Conservation (phyloP, 495 filamentous ascomycete species). For the Penicillium desertorum region DNA sequence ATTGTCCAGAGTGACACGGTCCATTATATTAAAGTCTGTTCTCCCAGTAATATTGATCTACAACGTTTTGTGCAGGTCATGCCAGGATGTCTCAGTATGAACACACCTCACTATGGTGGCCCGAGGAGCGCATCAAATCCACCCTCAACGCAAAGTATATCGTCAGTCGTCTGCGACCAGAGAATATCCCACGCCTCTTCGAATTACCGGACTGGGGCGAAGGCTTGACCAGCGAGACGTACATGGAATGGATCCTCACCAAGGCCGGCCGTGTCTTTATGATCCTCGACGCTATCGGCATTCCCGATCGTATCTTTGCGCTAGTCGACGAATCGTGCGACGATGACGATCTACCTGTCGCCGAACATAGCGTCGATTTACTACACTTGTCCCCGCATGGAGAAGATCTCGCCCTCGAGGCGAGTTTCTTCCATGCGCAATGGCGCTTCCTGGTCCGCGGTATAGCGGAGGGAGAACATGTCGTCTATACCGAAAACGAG, state of each 20-base stretch:
- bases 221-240: constrained; percentile 83
- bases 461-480: constrained; percentile 66
- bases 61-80: constrained; percentile 19
- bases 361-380: constrained; percentile 66
- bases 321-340: constrained; percentile 84
- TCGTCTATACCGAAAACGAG: constrained; percentile 73
- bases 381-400: constrained; percentile 59
- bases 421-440: constrained; percentile 76
- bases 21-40: constrained; percentile 6
- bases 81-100: constrained; percentile 31
- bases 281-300: constrained; percentile 73
- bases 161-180: constrained; percentile 61
- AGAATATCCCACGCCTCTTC: constrained; percentile 65
- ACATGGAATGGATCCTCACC: constrained; percentile 87
- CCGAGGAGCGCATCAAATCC: constrained; percentile 69
- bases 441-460: constrained; percentile 76
- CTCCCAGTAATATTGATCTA: background rate
- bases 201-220: constrained; percentile 77
- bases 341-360: constrained; percentile 82
- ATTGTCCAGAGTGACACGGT: background rate
- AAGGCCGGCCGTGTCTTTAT: constrained; percentile 79
- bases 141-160: constrained; percentile 72
- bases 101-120: constrained; percentile 68
- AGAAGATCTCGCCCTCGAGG: constrained; percentile 62
- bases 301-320: constrained; percentile 82